These are phyloP conservation scores for grape (Vitis vinifera) DNA, from an alignment of 164 flowering plant genomes.

Conservation along the genomic window ASM3070453v1 NC_081807.1:3331001-3331500, in stretches of 20 bases:
- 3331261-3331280: background rate
- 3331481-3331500: background rate
- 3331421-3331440: slow-evolving; percentile 73
- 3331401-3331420: slow-evolving; percentile 79
- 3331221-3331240: slow-evolving; percentile 59
- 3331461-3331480: background rate
- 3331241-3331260: background rate
- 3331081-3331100: slow-evolving; percentile 65
- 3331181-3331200: slow-evolving; percentile 97
- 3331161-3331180: slow-evolving; percentile 87
- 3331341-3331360: slow-evolving; percentile 23
- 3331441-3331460: slow-evolving; percentile 39
- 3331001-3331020: slow-evolving; percentile 2
- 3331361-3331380: slow-evolving; percentile 82
- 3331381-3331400: slow-evolving; percentile 94
- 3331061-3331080: slow-evolving; percentile 67
- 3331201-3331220: slow-evolving; percentile 74
- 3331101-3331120: slow-evolving; percentile 99
- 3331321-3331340: background rate
- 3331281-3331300: background rate
- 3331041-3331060: slow-evolving; percentile 82
- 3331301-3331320: background rate
- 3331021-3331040: slow-evolving; percentile 15
- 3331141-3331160: slow-evolving; percentile 72
- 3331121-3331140: slow-evolving; percentile 69